Evolutionary conservation across 169 alveolate species (phyloP).

Genomic region (Cryptosporidium ryanae): DNA sequence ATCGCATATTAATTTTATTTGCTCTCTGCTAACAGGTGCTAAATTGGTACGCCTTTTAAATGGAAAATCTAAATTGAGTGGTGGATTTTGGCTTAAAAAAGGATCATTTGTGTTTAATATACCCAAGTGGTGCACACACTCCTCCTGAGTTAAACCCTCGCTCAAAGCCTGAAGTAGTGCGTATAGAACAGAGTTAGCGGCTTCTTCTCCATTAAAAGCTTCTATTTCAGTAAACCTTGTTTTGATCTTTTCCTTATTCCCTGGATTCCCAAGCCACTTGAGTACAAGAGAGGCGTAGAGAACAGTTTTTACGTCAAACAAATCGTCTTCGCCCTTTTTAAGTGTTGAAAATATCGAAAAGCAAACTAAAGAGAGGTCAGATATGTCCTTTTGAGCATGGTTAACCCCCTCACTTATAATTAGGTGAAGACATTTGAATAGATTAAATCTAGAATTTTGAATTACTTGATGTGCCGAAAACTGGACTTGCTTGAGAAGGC

Average conservation of each 20-base stretch:
- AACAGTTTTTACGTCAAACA: constrained; percentile 21
- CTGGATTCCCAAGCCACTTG: constrained; percentile 8
- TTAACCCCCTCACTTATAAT: not conserved
- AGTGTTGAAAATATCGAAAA: constrained; percentile 13
- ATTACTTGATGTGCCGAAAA: not conserved
- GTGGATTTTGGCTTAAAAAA: constrained; percentile 8
- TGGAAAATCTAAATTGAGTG: constrained; percentile 3
- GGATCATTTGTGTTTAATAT: not conserved
- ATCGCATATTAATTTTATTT: constrained; percentile 11
- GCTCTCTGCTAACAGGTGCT: constrained; percentile 8
- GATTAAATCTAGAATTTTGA: constrained; percentile 31
- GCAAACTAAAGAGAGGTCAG: constrained; percentile 21
- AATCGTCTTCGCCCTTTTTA: not conserved
- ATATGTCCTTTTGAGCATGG: not conserved
- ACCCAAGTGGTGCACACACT: constrained; percentile 37
- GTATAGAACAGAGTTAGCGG: not conserved
- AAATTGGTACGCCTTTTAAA: constrained; percentile 10
- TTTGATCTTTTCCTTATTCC: not conserved
- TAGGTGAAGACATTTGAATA: constrained; percentile 22
- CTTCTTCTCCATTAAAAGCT: not conserved
- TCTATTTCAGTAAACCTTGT: not conserved
- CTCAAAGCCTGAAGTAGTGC: constrained; percentile 15
- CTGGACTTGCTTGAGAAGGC: not conserved
- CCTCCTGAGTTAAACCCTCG: constrained; percentile 32
- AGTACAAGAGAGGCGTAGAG: constrained; percentile 2